Evolutionary conservation across 495 filamentous ascomycete genomes (phyloP).

Genomic region (Penicillium chermesinum): DNA sequence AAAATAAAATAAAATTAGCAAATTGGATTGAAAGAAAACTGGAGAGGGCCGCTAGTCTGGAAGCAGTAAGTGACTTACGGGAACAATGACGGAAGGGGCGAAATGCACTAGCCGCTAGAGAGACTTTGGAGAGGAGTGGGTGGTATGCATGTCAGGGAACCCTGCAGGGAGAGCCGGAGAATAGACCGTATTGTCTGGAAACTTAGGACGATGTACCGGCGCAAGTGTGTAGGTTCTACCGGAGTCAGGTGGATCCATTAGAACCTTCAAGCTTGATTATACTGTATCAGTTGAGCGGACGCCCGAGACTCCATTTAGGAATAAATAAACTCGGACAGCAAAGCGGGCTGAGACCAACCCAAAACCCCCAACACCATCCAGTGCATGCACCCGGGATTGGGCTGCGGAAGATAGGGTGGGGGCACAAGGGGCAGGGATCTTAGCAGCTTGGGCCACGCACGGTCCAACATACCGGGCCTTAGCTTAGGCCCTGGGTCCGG

Average conservation of each 20-base stretch:
- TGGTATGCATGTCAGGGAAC: slow-evolving; percentile 22
- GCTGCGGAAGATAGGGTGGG: slow-evolving; percentile 8
- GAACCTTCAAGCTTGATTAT: too few relatives aligned
- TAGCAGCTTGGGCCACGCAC: slow-evolving; percentile 14
- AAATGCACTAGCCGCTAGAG: slow-evolving; percentile 21
- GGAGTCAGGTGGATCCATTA: too few relatives aligned
- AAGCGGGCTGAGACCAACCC: background rate
- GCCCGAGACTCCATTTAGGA: background rate
- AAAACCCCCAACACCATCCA: background rate
- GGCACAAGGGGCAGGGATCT: slow-evolving; percentile 4
- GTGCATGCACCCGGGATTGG: slow-evolving; percentile 22
- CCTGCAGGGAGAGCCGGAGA: slow-evolving; percentile 12
- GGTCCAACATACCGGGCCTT: slow-evolving; percentile 21
- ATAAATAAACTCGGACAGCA: background rate
- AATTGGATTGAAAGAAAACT: background rate
- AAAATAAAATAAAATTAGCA: background rate
- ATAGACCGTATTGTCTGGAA: background rate
- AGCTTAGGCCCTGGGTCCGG: slow-evolving; percentile 20
- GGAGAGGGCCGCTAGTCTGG: slow-evolving; percentile 13
- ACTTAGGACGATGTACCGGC: background rate
- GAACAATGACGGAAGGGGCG: slow-evolving; percentile 37
- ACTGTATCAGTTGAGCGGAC: too few relatives aligned
- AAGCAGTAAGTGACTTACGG: slow-evolving; percentile 12
- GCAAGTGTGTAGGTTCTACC: too few relatives aligned
- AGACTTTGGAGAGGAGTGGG: background rate